Conservation (phyloP, 345 rosid genomes). For the Viola odorata region DNA sequence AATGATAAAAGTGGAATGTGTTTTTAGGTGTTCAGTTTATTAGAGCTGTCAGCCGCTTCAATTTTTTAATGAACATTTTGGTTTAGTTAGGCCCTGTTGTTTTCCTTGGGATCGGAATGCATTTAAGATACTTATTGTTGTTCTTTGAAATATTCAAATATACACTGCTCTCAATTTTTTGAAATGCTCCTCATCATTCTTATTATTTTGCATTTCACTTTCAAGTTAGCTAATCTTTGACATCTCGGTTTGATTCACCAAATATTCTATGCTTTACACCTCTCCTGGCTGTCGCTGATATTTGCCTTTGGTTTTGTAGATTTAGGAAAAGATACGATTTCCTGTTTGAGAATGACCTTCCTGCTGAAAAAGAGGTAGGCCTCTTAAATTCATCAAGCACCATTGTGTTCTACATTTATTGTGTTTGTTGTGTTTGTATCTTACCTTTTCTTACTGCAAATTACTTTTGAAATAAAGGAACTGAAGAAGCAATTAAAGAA, state of each 20-base stretch:
- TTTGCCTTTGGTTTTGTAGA: conserved; percentile 28
- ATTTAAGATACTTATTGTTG: neutral
- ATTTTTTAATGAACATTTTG: no score
- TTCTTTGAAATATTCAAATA: neutral
- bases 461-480: conserved; percentile 23
- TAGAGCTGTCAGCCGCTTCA: no score
- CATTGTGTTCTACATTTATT: neutral
- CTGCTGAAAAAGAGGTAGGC: conserved; percentile 54
- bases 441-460: neutral
- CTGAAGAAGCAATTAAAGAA: conserved; percentile 43
- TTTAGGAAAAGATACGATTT: conserved; percentile 74
- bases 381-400: neutral
- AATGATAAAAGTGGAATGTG: no score
- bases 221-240: no score
- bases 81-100: no score
- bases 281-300: neutral
- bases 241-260: neutral
- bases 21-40: no score
- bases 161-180: neutral
- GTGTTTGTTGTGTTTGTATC: neutral
- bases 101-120: no score
- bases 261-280: neutral
- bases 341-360: conserved; percentile 59
- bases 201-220: no score
- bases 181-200: neutral